These are phyloP conservation scores for Penicillium salamii DNA, from an alignment of 495 filamentous ascomycete genomes.

Conservation along the genomic window DNA sequence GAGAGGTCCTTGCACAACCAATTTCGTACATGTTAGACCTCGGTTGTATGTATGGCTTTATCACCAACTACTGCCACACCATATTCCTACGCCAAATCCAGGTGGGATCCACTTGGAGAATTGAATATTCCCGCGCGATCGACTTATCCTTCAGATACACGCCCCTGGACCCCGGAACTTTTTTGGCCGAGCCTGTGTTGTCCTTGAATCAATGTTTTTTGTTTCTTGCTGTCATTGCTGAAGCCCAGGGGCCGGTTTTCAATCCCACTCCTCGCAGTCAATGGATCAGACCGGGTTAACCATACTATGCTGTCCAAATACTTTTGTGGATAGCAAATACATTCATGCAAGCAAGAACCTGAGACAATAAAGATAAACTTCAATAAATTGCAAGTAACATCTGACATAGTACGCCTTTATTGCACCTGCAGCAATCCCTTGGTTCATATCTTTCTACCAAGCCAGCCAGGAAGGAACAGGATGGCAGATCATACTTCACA, in stretches of 20 bases:
- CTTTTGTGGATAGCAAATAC: not conserved
- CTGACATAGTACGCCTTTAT: slow-evolving; percentile 1
- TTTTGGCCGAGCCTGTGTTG: not conserved
- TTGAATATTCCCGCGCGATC: not conserved
- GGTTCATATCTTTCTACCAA: not conserved
- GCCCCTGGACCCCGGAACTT: not conserved
- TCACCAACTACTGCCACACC: not conserved
- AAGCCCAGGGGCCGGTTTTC: not conserved
- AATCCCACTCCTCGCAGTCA: not conserved
- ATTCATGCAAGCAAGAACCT: not conserved
- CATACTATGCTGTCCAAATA: not conserved
- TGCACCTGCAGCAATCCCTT: not conserved
- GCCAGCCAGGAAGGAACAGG: not conserved
- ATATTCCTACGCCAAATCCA: not conserved
- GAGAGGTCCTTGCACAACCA: not conserved
- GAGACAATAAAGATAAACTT: not conserved
- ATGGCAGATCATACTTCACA: slow-evolving; percentile 1
- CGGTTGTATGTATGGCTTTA: not conserved
- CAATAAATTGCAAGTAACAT: not conserved
- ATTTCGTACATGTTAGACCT: not conserved
- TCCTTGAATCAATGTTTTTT: not conserved
- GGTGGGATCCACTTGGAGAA: not conserved
- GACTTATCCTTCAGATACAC: not conserved
- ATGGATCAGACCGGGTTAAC: not conserved
- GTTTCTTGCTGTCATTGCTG: not conserved